Percentiles rank a stretch among this genome's conserved stretches.
Evolutionary conservation across 2,329 filamentous ascomycete species (phyloP).

Genomic region (Ophiostoma himal-ulmi): DNA sequence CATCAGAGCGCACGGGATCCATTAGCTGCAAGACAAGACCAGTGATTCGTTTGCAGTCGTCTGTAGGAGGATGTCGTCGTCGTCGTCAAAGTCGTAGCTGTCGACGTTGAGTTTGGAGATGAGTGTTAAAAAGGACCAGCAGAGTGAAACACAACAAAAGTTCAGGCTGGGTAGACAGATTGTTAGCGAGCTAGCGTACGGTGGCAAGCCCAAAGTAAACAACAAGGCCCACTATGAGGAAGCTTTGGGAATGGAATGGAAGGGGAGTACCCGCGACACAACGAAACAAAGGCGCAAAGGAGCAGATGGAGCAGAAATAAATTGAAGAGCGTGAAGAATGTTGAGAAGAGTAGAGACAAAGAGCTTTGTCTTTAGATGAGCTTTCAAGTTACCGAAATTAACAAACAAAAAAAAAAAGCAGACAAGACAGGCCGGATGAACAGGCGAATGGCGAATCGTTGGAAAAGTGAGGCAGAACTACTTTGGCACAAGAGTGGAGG

Average conservation of each 20-base stretch:
- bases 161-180: neutral
- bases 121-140: neutral
- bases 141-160: constrained; percentile 8
- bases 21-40: constrained; percentile 12
- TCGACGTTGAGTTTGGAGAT: neutral
- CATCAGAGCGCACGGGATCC: constrained; percentile 16
- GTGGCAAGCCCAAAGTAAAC: constrained; percentile 9
- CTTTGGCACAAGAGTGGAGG: neutral
- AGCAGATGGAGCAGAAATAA: neutral
- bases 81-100: neutral
- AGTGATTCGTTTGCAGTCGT: neutral
- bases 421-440: neutral
- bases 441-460: neutral
- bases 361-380: neutral
- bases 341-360: neutral
- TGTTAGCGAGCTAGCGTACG: constrained; percentile 10
- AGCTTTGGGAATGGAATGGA: constrained; percentile 8
- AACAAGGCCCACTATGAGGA: constrained; percentile 8
- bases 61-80: neutral
- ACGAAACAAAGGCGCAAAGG: neutral
- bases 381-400: neutral
- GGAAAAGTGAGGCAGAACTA: constrained; percentile 7
- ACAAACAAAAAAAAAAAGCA: neutral
- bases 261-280: neutral
- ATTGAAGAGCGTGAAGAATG: neutral